Percentiles rank a stretch among this genome's conserved stretches.
Conservation (phyloP, 2,329 filamentous ascomycete genomes). For the Whalleya microplaca region DNA sequence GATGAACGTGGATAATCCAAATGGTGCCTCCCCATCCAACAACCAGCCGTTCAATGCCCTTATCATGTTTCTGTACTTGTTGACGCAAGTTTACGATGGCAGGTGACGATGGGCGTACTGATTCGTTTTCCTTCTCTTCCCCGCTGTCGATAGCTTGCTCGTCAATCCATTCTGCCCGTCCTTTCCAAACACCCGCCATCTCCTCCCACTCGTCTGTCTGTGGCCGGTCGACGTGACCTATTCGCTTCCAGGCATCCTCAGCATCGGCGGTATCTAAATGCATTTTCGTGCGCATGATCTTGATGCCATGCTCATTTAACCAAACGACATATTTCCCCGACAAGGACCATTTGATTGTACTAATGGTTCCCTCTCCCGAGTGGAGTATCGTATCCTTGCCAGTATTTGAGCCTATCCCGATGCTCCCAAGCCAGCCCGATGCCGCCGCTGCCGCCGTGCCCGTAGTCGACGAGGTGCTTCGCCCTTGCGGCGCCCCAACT, state of each 20-base stretch:
- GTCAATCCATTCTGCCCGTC: constrained; percentile 90
- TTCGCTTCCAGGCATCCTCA: constrained; percentile 90
- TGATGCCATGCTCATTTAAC: constrained; percentile 96
- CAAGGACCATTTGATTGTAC: constrained; percentile 90
- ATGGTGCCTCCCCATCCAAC: constrained; percentile 96
- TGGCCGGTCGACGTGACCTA: constrained; percentile 89
- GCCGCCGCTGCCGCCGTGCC: constrained; percentile 81
- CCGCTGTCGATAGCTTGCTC: constrained; percentile 77
- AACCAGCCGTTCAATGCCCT: constrained; percentile 74
- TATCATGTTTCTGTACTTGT: constrained; percentile 51
- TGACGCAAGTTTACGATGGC: constrained; percentile 53
- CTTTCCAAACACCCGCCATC: constrained; percentile 96
- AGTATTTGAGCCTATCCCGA: constrained; percentile 76
- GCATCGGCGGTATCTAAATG: constrained; percentile 75
- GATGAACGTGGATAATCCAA: constrained; percentile 92
- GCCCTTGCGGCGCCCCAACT: constrained; percentile 75
- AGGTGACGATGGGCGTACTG: constrained; percentile 44
- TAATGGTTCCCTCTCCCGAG: constrained; percentile 89
- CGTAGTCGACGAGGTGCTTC: constrained; percentile 86
- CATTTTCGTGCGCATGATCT: constrained; percentile 92
- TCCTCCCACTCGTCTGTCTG: constrained; percentile 89
- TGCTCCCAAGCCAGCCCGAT: constrained; percentile 87
- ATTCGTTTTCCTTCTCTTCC: constrained; percentile 50
- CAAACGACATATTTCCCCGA: constrained; percentile 92
- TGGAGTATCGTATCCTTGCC: constrained; percentile 88